Conservation (phyloP, 495 filamentous ascomycete species). For the Aspergillus homomorphus region DNA sequence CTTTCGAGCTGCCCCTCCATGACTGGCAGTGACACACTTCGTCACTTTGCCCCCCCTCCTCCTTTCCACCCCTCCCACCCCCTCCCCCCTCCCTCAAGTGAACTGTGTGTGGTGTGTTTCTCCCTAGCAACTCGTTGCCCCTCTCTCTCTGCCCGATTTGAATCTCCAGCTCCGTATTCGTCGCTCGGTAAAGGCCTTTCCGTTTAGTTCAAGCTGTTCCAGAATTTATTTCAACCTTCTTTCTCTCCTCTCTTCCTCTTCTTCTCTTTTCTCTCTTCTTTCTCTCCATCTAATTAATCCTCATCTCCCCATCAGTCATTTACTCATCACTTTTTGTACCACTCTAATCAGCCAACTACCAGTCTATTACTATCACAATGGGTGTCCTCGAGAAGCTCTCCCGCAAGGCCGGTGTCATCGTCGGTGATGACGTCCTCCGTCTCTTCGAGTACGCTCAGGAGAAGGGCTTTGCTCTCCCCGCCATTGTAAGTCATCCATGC, state of each 20-base stretch:
- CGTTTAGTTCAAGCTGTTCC: slow-evolving; percentile 10
- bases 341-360: not conserved
- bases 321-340: slow-evolving; percentile 1
- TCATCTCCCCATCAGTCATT: not conserved
- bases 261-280: slow-evolving; percentile 11
- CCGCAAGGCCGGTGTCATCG: slow-evolving; percentile 82
- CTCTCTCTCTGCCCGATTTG: slow-evolving; percentile 24
- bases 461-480: slow-evolving; percentile 84
- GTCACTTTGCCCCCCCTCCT: not conserved
- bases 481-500: slow-evolving; percentile 62
- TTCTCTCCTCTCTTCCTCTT: slow-evolving; percentile 9
- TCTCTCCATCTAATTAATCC: not conserved
- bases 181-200: slow-evolving; percentile 26
- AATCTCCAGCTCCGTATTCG: slow-evolving; percentile 25
- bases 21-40: not conserved
- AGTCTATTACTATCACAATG: slow-evolving; percentile 45
- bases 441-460: slow-evolving; percentile 86
- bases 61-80: not conserved
- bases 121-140: slow-evolving; percentile 17
- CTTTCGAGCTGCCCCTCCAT: slow-evolving; percentile 18
- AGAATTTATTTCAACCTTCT: slow-evolving; percentile 17
- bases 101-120: not conserved
- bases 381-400: slow-evolving; percentile 63
- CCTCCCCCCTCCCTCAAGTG: not conserved
- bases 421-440: slow-evolving; percentile 74